Conservation (phyloP, 2,329 filamentous ascomycete genomes). For the Lecanoromycetidae sp. region DNA sequence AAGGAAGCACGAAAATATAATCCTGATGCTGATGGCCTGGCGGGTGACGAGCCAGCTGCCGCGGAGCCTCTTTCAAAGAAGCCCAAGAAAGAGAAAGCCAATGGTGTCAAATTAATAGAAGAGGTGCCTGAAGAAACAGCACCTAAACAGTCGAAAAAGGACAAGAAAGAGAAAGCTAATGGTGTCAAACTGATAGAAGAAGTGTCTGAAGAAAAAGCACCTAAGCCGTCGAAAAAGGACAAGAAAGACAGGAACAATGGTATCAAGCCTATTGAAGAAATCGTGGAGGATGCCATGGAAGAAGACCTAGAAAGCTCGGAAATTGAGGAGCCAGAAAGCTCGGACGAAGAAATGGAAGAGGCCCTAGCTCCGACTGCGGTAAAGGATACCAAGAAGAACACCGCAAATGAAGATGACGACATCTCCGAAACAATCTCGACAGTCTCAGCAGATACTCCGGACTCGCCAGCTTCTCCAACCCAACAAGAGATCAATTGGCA, state of each 20-base stretch:
- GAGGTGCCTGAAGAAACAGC: conserved; percentile 27
- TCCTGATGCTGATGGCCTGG: conserved; percentile 76
- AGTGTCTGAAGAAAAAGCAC: conserved; percentile 20
- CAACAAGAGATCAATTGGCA: conserved; percentile 20
- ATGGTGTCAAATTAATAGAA: conserved; percentile 26
- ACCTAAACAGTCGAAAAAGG: conserved; percentile 10
- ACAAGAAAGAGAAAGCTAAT: conserved; percentile 7
- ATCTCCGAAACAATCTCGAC: conserved; percentile 18
- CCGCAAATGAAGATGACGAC: conserved; percentile 11
- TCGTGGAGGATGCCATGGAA: conserved; percentile 26
- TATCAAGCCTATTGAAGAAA: conserved; percentile 21
- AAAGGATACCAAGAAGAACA: neutral
- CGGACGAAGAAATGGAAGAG: conserved; percentile 8
- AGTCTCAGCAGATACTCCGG: conserved; percentile 19
- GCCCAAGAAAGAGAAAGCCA: conserved; percentile 21
- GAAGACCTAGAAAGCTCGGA: conserved; percentile 26
- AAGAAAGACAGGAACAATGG: conserved; percentile 3
- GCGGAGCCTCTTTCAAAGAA: conserved; percentile 26
- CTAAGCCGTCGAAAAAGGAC: conserved; percentile 11
- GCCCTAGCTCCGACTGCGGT: neutral
- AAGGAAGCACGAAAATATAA: conserved; percentile 95
- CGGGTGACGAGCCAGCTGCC: conserved; percentile 52
- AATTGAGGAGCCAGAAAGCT: conserved; percentile 2
- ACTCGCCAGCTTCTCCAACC: conserved; percentile 18
- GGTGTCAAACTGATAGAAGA: conserved; percentile 20